phyloP scores from a whole-genome alignment of 2,329 filamentous ascomycete genomes.

The Diaporthe citriasiana region DNA sequence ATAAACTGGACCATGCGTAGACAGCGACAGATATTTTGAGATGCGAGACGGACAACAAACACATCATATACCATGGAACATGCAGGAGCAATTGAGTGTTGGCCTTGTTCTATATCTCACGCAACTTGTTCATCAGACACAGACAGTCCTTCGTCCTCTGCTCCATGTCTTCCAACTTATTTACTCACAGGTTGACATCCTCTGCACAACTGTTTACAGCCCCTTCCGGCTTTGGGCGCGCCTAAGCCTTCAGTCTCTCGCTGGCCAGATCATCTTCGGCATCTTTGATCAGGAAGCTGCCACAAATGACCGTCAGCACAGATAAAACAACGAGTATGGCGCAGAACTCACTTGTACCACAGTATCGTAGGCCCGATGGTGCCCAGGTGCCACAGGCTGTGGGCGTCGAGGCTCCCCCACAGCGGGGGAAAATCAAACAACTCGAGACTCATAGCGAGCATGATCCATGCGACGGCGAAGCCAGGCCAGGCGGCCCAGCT shows the following conservation, averaged over 20 bases:
- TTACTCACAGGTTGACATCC: neutral
- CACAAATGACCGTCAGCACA: constrained; percentile 45
- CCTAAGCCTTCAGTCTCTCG: constrained; percentile 77
- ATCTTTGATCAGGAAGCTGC: constrained; percentile 88
- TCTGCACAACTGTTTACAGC: neutral
- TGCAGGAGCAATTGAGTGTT: neutral
- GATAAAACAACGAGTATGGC: neutral
- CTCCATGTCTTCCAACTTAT: neutral
- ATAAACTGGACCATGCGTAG: neutral
- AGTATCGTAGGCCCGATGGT: constrained; percentile 89
- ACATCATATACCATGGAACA: neutral
- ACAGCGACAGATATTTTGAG: neutral
- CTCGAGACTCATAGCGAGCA: constrained; percentile 95
- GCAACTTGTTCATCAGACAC: neutral
- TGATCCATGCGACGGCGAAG: constrained; percentile 91
- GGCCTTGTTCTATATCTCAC: neutral
- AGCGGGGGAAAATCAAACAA: constrained; percentile 93
- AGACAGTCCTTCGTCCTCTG: neutral
- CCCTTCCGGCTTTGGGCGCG: neutral
- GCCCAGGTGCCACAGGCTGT: constrained; percentile 95
- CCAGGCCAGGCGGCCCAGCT: constrained; percentile 92
- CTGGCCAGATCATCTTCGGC: constrained; percentile 84
- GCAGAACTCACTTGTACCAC: constrained; percentile 89
- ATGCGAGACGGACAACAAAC: neutral
- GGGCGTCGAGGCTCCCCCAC: constrained; percentile 87